Conservation (phyloP, 441 rosid genomes). For the Macaranga tanarius region DNA sequence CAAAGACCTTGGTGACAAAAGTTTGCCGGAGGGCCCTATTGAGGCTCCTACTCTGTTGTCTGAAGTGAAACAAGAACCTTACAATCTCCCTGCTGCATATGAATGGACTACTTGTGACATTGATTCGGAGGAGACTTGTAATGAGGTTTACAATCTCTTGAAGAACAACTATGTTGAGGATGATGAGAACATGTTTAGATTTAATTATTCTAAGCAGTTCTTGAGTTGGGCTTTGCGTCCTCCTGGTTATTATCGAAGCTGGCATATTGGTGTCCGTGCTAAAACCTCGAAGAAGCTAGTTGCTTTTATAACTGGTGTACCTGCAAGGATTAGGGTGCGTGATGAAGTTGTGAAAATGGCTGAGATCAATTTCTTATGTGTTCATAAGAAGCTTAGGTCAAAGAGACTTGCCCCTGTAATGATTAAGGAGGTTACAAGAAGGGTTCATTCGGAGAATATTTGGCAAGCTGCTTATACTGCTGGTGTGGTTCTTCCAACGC, state of each 20-base stretch:
- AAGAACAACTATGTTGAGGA: slow-evolving; percentile 67
- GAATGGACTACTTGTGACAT: slow-evolving; percentile 93
- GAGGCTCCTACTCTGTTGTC: slow-evolving; percentile 61
- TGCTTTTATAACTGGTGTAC: slow-evolving; percentile 87
- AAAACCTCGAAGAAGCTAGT: slow-evolving; percentile 80
- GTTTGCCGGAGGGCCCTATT: slow-evolving; percentile 69
- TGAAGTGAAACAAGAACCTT: slow-evolving; percentile 88
- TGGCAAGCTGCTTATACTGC: slow-evolving; percentile 99
- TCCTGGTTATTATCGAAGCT: slow-evolving; percentile 71
- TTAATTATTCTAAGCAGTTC: slow-evolving; percentile 92
- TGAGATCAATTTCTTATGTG: slow-evolving; percentile 92
- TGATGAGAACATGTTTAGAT: slow-evolving; percentile 95
- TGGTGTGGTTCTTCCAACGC: slow-evolving; percentile 92
- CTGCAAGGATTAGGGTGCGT: slow-evolving; percentile 83
- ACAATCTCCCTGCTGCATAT: slow-evolving; percentile 70
- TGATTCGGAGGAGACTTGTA: slow-evolving; percentile 59
- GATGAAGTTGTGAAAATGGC: slow-evolving; percentile 83
- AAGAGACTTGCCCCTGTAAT: slow-evolving; percentile 94
- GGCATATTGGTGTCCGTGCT: slow-evolving; percentile 94
- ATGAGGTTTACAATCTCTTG: slow-evolving; percentile 63
- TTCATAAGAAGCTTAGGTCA: slow-evolving; percentile 92
- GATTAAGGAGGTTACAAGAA: slow-evolving; percentile 95
- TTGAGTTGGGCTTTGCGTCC: slow-evolving; percentile 89
- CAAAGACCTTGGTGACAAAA: slow-evolving; percentile 56
- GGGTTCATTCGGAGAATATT: slow-evolving; percentile 86